Base-by-base conservation (phyloP, 1,284 basidiomycete species). In the Irpex rosettiformis region DNA sequence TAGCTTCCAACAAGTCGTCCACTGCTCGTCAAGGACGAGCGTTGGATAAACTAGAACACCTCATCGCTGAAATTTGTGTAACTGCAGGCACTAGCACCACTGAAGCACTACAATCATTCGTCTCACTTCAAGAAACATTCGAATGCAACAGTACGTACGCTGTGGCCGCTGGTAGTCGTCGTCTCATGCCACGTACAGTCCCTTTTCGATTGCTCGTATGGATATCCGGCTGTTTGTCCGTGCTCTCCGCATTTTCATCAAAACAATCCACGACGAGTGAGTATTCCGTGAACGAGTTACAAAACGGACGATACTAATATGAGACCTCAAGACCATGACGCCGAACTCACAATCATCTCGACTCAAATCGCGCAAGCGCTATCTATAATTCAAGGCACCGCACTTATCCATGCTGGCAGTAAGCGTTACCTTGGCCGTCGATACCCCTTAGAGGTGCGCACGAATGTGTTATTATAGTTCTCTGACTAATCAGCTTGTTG, bases 351-450 rank as follows among this genome's bases (percentile, higher is more conserved):
- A 30, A 70, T 66, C 11, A 56, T 85, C 10, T 72, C 79, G 3
- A 72, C 75, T 0, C 84, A 87, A 57, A 68, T 90, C 24, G 72
- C 77, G 0, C 81, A 83, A 59, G 75, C 83, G 0, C 75, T 94
- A 7, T 83, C 80, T 0, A 75, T 94, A 21, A 75, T 95, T 5
- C 93, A 96, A 73, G 93, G 94, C 2, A 76, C 93, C n/a, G 80
- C 80, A 7, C 77, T 96, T 30, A 80, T 87, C 24, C 92, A 94
- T 69, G 66, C 73, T 10, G 65, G 79, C 1, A 91, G 85, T 62
- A 95, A 95, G 69, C 69, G 70, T 1, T 90, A 80, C 57, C 78
- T 93, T 13, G 87, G 89, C 6, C 81, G 91, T 45, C 80, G 77
- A 58, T 84, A 85, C 69, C 75, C 85, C 16, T 72, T 94, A 22